Conservation (phyloP, 306 rosid species). For the Lablab purpureus region DNA sequence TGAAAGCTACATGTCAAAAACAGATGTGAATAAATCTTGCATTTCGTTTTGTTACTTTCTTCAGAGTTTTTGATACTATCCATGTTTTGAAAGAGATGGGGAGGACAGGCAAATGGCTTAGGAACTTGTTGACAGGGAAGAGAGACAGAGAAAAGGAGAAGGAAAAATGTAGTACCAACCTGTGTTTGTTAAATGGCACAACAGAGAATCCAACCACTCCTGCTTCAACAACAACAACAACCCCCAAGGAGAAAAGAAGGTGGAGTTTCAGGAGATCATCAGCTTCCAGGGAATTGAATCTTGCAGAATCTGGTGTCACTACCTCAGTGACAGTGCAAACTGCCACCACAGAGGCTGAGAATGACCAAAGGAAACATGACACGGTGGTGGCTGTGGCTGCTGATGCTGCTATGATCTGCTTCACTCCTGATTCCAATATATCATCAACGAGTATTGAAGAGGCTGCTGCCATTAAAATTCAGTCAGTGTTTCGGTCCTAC, state of each 20-base stretch:
- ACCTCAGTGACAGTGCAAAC: conserved; percentile 46
- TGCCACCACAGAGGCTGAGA: conserved; percentile 53
- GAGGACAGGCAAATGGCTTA: conserved; percentile 85
- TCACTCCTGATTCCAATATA: conserved; percentile 54
- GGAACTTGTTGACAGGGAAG: conserved; percentile 77
- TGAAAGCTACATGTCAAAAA: conserved; percentile 52
- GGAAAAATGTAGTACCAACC: conserved; percentile 44
- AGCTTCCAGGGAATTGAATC: conserved; percentile 57
- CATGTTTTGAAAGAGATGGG: conserved; percentile 69
- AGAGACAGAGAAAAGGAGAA: conserved; percentile 65
- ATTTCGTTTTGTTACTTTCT: conserved; percentile 53
- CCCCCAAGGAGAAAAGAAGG: conserved; percentile 72
- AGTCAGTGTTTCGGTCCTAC: conserved; percentile 80
- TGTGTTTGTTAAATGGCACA: conserved; percentile 42
- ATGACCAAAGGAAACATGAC: conserved; percentile 67
- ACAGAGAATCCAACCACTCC: conserved; percentile 66
- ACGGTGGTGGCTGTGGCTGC: conserved; percentile 62
- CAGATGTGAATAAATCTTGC: conserved; percentile 51
- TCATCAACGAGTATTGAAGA: conserved; percentile 51
- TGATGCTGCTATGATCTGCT: conserved; percentile 52
- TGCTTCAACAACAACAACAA: conserved; percentile 51
- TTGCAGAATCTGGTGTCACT: conserved; percentile 46
- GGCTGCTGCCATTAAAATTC: conserved; percentile 78
- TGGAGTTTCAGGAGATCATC: conserved; percentile 98
- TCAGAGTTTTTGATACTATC: conserved; percentile 42